phyloP scores from a whole-genome alignment of 2,329 filamentous ascomycete species.

The Aspergillus uvarum region DNA sequence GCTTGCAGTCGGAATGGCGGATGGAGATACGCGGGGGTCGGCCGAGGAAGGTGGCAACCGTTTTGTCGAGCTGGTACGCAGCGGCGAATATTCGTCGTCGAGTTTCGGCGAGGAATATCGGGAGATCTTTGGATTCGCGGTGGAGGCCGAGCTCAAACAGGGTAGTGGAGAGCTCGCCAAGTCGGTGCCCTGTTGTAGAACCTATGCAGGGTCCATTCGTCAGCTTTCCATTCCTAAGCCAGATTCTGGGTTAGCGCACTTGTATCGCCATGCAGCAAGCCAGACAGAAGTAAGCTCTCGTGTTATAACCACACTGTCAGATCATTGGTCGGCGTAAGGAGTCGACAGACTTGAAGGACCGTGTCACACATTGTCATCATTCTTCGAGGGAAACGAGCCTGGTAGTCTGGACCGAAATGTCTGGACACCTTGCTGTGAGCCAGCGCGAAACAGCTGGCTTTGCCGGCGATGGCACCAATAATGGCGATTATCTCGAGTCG shows the following conservation, averaged over 20 bases:
- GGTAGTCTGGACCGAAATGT: conserved; percentile 4
- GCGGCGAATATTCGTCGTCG: conserved; percentile 26
- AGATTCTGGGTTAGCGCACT: too few species aligned
- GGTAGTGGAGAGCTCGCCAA: too few species aligned
- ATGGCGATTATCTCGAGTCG: conserved; percentile 41
- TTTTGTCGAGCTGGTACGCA: conserved; percentile 31
- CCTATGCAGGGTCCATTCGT: too few species aligned
- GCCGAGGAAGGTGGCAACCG: conserved; percentile 29
- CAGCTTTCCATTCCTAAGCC: too few species aligned
- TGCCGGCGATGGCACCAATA: conserved; percentile 40
- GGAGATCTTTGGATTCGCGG: too few species aligned
- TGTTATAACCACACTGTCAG: too few species aligned
- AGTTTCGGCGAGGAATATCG: too few species aligned
- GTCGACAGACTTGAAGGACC: conserved; percentile 38
- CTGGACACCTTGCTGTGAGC: conserved; percentile 16
- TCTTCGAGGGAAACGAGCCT: conserved; percentile 22
- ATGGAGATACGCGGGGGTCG: conserved; percentile 27
- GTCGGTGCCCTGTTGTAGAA: too few species aligned
- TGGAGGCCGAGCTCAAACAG: too few species aligned
- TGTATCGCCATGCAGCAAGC: too few species aligned
- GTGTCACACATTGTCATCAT: conserved; percentile 38
- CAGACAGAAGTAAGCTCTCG: too few species aligned
- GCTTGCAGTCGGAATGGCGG: conserved; percentile 24
- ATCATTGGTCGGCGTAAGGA: conserved; percentile 20
- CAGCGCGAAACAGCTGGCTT: conserved; percentile 24